Evolutionary conservation across 805 yeast species (phyloP), one percentile per base, ranked within the genome.

Genomic region (Candida andamanensis): DNA sequence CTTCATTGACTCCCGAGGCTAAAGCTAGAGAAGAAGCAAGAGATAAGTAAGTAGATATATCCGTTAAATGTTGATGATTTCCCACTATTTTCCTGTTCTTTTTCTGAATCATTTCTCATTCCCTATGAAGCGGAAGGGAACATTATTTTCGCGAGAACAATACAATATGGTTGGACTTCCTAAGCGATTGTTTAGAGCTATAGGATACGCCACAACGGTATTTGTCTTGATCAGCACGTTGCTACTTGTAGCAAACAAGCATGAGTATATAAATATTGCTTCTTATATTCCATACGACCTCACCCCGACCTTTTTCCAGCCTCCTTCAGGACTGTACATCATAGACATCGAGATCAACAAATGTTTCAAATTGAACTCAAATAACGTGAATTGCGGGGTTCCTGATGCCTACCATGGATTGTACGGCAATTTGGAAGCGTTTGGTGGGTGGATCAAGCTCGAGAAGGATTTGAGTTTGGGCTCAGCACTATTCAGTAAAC

Each of bases 381-480:
- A 47, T 3, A 41, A 36, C 18, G 37, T 42, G 3, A 32, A 29
- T 13, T 58, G 64, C 42, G 63, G 64, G 2, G 17, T 42, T 2
- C 64, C 65, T 11, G 14, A 28, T 5, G 29, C 37, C 6, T 16
- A 26, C 2, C 48, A 47, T 5, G 63, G 63, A 2, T 25, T 36
- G 6, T 22, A 40, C 25, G 66, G 58, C 4, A 56, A 60, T 24
- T 26, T 52, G 10, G 29, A 30, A 1, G 15, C 17, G 11, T 32
- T 40, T 22, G 58, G 59, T 6, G 57, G 56, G 9, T 74, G 78
- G 77, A 33, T 40, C 22, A 53, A 56, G 30, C 39, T 72, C 16
- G 62, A 63, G 15, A 74, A 74, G 41, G 80, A 76, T 45, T 54
- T 76, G 23, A 45, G 47, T 12, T 56, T 76, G 34, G 67, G 67